Evolutionary conservation across 2,329 filamentous ascomycete species (phyloP), one percentile per base, ranked within the genome.

Genomic region (Alternaria incomplexa): DNA sequence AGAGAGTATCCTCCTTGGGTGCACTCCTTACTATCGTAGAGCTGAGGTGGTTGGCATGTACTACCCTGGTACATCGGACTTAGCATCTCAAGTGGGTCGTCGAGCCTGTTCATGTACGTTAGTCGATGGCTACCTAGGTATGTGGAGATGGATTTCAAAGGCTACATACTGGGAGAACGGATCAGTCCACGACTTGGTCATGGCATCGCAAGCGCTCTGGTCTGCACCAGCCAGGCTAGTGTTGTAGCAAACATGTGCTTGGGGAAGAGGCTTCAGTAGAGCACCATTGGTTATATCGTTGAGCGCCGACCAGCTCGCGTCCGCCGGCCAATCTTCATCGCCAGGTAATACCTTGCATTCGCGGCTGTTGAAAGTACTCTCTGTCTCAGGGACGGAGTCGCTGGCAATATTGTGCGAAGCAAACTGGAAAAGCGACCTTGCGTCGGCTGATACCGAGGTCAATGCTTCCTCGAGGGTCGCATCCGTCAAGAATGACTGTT

Each of bases 31-130:
- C 64, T 73, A 36, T 75, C 57, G 54, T 70, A 71, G 40, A 72
- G 64, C 3, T 69, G 47, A 10, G 72, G 70, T 6, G 73, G 73
- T 25, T 66, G 61, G 36, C 73, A 76, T 22, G 73, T 76, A 8
- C 72, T 45, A 6, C 73, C 73, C 53, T 74, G 70, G 53, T 71
- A 75, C 17, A 75, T 57, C 5, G 72, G 73, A 23, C 69, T 73
- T 1, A 75, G 48, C 17, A 73, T 58, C 44, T 73, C 70, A 3
- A 66, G 70, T 13, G 73, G 73, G 28, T 76, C 73, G 32, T 73
- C 67, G 8, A 72, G 30, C 48, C 48, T 67, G 54, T 72, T 69
- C 15, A 63, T 67, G 13, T 71, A 67, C 2, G 69, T 52, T 11
- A 25, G 48, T 25, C 48, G 20, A 36, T 32, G 28, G 11, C 8